Conservation (phyloP, 2,329 filamentous ascomycete genomes). For the Hirsutella thompsonii region DNA sequence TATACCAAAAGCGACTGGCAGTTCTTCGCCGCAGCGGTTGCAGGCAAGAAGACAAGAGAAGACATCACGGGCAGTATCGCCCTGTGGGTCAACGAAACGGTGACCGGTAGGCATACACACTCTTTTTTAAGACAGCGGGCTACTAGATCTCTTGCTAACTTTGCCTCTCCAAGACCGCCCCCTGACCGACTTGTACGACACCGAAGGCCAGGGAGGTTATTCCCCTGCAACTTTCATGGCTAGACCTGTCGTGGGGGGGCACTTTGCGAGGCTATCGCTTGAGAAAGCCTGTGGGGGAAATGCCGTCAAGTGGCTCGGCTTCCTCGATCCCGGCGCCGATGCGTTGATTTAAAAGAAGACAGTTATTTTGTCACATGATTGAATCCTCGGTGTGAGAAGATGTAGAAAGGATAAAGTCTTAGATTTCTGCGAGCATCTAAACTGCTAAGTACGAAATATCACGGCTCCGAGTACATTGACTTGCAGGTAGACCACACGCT, state of each 20-base stretch:
- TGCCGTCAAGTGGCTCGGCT: slow-evolving; percentile 43
- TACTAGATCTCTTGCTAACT: not conserved
- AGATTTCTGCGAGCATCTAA: too few species aligned
- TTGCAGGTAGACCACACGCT: too few species aligned
- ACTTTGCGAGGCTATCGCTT: slow-evolving; percentile 76
- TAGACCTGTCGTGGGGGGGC: slow-evolving; percentile 69
- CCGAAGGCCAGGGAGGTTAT: slow-evolving; percentile 63
- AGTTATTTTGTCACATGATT: too few species aligned
- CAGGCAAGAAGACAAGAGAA: slow-evolving; percentile 51
- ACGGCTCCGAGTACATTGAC: too few species aligned
- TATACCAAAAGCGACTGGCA: slow-evolving; percentile 90
- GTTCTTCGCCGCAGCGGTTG: slow-evolving; percentile 74
- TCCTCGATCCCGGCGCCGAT: slow-evolving; percentile 24
- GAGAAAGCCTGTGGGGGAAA: slow-evolving; percentile 65
- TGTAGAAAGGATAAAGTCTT: too few species aligned
- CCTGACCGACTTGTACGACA: slow-evolving; percentile 72
- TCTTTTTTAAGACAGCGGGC: not conserved
- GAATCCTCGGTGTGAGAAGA: too few species aligned
- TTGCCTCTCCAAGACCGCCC: slow-evolving; percentile 41
- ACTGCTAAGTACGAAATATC: too few species aligned
- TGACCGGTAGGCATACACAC: slow-evolving; percentile 33
- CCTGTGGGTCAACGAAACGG: slow-evolving; percentile 73
- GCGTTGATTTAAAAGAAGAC: too few species aligned
- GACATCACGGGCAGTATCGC: slow-evolving; percentile 66
- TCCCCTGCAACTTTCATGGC: slow-evolving; percentile 68